Conservation (phyloP, 257 asterid species). For the Nicotiana obtusifolia region DNA sequence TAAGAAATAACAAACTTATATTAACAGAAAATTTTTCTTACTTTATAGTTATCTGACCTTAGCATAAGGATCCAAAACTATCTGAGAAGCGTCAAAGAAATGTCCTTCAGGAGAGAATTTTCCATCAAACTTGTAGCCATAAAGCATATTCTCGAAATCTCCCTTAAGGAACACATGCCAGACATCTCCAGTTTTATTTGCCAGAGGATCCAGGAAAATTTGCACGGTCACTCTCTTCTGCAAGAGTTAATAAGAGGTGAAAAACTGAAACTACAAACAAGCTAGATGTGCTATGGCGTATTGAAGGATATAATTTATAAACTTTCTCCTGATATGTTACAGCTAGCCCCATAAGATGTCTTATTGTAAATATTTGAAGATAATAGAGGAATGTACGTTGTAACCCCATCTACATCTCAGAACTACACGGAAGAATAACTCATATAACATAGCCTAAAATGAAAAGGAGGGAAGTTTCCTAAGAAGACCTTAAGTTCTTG, state of each 20-base stretch:
- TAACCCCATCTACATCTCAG: neutral
- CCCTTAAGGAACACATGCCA: constrained; percentile 93
- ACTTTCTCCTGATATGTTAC: neutral
- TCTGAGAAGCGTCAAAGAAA: constrained; percentile 61
- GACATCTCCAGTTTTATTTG: constrained; percentile 86
- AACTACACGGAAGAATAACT: neutral
- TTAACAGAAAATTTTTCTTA: neutral
- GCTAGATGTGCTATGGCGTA: neutral
- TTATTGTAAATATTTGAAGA: neutral
- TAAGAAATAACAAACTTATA: neutral
- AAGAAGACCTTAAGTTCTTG: neutral
- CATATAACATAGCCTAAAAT: neutral
- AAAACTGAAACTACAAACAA: neutral
- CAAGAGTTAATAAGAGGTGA: constrained; percentile 11
- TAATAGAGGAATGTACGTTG: neutral
- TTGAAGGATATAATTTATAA: neutral
- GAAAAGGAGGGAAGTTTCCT: neutral
- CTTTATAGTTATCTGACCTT: constrained; percentile 47
- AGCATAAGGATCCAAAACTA: constrained; percentile 87
- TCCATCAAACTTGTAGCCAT: constrained; percentile 77
- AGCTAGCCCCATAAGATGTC: neutral
- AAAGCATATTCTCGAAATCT: constrained; percentile 67
- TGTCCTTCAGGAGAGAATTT: constrained; percentile 73
- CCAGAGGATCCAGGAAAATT: constrained; percentile 56
- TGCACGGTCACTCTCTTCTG: constrained; percentile 85